phyloP scores from a whole-genome alignment of 495 filamentous ascomycete genomes.

The Talaromyces stipitatus region DNA sequence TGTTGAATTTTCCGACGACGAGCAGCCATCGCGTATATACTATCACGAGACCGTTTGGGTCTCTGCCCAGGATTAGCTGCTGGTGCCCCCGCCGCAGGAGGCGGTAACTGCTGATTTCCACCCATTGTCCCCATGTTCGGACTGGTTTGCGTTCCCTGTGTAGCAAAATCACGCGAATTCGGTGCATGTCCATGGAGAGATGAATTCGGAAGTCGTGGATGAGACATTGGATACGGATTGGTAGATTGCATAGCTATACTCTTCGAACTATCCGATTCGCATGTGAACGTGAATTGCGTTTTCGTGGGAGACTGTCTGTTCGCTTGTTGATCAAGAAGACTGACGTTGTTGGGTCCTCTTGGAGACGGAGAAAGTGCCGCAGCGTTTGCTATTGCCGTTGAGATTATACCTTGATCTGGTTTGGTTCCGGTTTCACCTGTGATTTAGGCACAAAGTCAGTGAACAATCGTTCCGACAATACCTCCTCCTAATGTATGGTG shows the following conservation, averaged over 20 bases:
- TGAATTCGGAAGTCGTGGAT: conserved; percentile 23
- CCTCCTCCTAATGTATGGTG: neutral
- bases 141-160: conserved; percentile 57
- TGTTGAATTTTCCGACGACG: conserved; percentile 62
- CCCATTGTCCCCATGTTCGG: conserved; percentile 37
- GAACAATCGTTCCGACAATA: neutral
- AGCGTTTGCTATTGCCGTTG: conserved; percentile 80
- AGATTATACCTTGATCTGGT: conserved; percentile 72
- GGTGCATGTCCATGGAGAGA: conserved; percentile 19
- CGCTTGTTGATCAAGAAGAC: conserved; percentile 63
- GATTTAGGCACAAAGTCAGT: conserved; percentile 2
- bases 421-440: conserved; percentile 24
- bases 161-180: conserved; percentile 36
- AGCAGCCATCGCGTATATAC: conserved; percentile 55
- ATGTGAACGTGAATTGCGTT: conserved; percentile 88
- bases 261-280: conserved; percentile 65
- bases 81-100: conserved; percentile 26
- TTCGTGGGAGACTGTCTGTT: conserved; percentile 55
- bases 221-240: conserved; percentile 21
- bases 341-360: conserved; percentile 63
- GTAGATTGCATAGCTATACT: conserved; percentile 46
- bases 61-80: conserved; percentile 37
- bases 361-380: conserved; percentile 57
- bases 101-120: conserved; percentile 26
- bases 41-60: conserved; percentile 48